Conservation (phyloP, 2,329 filamentous ascomycete genomes). For the Claviceps africana region DNA sequence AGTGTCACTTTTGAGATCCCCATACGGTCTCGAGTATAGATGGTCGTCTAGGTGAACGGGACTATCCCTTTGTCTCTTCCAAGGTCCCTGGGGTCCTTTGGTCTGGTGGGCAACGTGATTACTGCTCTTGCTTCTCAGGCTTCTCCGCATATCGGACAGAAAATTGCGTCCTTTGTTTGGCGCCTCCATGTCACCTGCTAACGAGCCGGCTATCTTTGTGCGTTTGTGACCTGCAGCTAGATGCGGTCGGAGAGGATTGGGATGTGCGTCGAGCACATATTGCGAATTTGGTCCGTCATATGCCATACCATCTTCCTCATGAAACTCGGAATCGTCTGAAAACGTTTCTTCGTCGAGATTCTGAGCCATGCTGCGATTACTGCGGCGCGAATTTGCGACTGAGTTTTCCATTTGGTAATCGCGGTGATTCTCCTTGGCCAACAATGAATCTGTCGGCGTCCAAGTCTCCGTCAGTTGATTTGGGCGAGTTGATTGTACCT, state of each 20-base stretch:
- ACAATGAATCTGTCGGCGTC: slow-evolving; percentile 39
- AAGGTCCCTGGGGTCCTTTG: not conserved
- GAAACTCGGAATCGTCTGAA: slow-evolving; percentile 27
- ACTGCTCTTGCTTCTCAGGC: slow-evolving; percentile 28
- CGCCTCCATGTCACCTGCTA: not conserved
- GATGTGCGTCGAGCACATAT: slow-evolving; percentile 19
- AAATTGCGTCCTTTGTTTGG: slow-evolving; percentile 9
- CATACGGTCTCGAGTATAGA: slow-evolving; percentile 45
- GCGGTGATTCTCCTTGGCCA: slow-evolving; percentile 40
- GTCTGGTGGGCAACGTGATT: slow-evolving; percentile 24
- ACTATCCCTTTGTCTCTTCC: slow-evolving; percentile 20
- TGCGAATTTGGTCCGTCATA: slow-evolving; percentile 13
- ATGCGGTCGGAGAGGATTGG: slow-evolving; percentile 41
- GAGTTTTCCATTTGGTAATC: slow-evolving; percentile 14
- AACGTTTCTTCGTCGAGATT: slow-evolving; percentile 26
- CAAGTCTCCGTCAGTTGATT: slow-evolving; percentile 40
- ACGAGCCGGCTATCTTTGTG: not conserved
- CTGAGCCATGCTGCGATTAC: slow-evolving; percentile 29
- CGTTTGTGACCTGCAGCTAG: slow-evolving; percentile 17
- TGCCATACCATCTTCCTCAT: slow-evolving; percentile 21
- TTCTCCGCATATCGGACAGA: slow-evolving; percentile 32
- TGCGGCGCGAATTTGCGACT: slow-evolving; percentile 5
- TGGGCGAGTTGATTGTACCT: slow-evolving; percentile 20
- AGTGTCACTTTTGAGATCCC: slow-evolving; percentile 27
- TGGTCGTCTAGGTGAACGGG: slow-evolving; percentile 34